Base-by-base conservation (phyloP, 129 eudicot species). In the Pulicaria dysenterica region DNA sequence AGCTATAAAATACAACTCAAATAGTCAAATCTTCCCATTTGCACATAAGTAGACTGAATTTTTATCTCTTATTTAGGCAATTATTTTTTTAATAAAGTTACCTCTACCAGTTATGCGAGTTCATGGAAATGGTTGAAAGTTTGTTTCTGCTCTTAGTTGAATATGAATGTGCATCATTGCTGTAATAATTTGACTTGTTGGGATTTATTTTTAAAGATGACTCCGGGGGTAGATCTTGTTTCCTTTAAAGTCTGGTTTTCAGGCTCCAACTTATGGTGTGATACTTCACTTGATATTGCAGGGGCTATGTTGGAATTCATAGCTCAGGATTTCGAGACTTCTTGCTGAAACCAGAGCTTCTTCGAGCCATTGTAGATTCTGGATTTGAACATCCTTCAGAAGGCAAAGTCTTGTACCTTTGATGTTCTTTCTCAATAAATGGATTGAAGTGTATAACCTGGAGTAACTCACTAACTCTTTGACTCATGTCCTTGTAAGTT, bases 381-480 rank as follows among this genome's bases (percentile, higher is more conserved):
- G 97, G 96, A 49, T 88, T 91, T 82, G 97, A 91, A 77, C 97
- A 91, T 79, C 97, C 97, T 15, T 91, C 97, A n/a, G 97, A 88
- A 91, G 97, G 97, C 90, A 91, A 84, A 56, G 55, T 70, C 68
- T 57, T 67, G 10, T 55, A 40, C 67, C 36, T 34, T n/a, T 77
- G 16, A 6, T 43, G 56, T 70, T 15, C 8, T 31, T 67, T 44
- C 0, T 16, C 46, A 37, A 2, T 34, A 11, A 19, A 15, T 47
- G n/a, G 4, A 16, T 59, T 44, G 55, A 64, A 73, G 39, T 16
- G 12, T 15, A 47, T 14, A 36, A 24, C 36, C 4, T 49, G 16
- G 16, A 24, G 72, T 12, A n/a, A 36, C 49, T 16, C 6, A 24
- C 31, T 13, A 46, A 36, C 49, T 16, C 10, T 59, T 72, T n/a